Evolutionary conservation across 164 flowering plant species (phyloP).

Genomic region (Berberis thunbergii): DNA sequence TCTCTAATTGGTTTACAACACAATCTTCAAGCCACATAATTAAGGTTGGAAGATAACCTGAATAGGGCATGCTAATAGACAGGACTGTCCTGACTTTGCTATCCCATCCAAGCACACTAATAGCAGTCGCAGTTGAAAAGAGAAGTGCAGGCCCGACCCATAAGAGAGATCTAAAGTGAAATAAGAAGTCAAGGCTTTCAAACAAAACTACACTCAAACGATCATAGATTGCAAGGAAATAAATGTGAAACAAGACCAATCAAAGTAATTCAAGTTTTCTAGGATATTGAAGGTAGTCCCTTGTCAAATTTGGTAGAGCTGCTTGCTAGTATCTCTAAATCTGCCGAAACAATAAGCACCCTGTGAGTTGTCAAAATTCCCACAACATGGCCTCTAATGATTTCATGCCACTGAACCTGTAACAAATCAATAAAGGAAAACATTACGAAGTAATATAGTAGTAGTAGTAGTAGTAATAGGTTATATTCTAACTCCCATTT

Average conservation of each 20-base stretch:
- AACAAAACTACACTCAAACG: conserved; percentile 1
- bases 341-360: conserved; percentile 82
- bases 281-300: conserved; percentile 99
- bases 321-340: conserved; percentile 71
- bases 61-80: conserved; percentile 72
- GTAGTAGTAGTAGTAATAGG: too few relatives aligned
- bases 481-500: too few relatives aligned
- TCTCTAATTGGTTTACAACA: too few relatives aligned
- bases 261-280: not conserved
- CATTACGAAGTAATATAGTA: too few relatives aligned
- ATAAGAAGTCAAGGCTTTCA: conserved; percentile 38
- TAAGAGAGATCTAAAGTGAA: conserved; percentile 85
- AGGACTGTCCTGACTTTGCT: conserved; percentile 86
- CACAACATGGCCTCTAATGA: conserved; percentile 88
- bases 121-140: conserved; percentile 77
- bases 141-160: conserved; percentile 99
- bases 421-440: not conserved
- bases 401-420: conserved; percentile 98
- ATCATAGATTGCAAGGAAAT: conserved; percentile 1
- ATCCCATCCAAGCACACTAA: conserved; percentile 96
- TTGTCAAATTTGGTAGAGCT: conserved; percentile 72
- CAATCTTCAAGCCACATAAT: too few relatives aligned
- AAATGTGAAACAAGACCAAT: conserved; percentile 4
- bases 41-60: conserved; percentile 36
- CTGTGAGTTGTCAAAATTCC: conserved; percentile 86